Percentiles rank a stretch among this genome's conserved stretches.
Evolutionary conservation across 1,284 basidiomycete species (phyloP).

Genomic region (Fomitopsis schrenkii): DNA sequence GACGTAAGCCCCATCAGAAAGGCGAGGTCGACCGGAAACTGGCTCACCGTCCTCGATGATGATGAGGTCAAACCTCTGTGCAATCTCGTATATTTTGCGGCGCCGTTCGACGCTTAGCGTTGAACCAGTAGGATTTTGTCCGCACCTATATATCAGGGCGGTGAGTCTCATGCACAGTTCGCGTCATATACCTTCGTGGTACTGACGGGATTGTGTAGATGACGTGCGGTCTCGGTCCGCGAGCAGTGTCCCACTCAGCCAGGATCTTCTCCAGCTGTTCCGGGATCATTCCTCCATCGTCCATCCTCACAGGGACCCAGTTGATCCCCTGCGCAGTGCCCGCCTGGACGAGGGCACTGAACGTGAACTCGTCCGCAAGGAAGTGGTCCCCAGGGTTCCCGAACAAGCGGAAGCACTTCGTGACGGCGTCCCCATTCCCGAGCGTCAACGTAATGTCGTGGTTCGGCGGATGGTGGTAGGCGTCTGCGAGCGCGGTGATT

Average conservation of each 20-base stretch:
- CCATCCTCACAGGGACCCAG: conserved; percentile 40
- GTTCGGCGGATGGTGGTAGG: conserved; percentile 34
- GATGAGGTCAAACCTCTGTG: conserved; percentile 38
- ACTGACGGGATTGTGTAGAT: conserved; percentile 38
- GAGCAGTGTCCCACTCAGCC: conserved; percentile 31
- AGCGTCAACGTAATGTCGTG: conserved; percentile 35
- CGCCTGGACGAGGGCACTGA: conserved; percentile 36
- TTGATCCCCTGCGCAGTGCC: conserved; percentile 36
- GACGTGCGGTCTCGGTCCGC: conserved; percentile 37
- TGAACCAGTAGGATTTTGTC: conserved; percentile 44
- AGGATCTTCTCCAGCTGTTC: conserved; percentile 37
- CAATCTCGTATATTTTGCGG: conserved; percentile 36
- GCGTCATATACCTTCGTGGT: not conserved
- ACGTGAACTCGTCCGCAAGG: conserved; percentile 43
- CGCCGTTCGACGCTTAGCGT: conserved; percentile 35
- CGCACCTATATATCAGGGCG: conserved; percentile 23
- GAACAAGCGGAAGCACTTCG: conserved; percentile 40
- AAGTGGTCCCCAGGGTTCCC: conserved; percentile 40
- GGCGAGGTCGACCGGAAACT: not conserved
- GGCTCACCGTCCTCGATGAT: conserved; percentile 36
- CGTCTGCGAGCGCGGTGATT: conserved; percentile 30
- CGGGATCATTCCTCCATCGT: conserved; percentile 39
- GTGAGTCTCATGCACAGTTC: not conserved
- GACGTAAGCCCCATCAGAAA: not conserved
- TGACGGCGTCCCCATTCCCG: conserved; percentile 40